A percentile compares a stretch with the other conserved stretches of the same genome.
Conservation (phyloP, 2,329 filamentous ascomycete genomes). For the Thelonectria blattea region DNA sequence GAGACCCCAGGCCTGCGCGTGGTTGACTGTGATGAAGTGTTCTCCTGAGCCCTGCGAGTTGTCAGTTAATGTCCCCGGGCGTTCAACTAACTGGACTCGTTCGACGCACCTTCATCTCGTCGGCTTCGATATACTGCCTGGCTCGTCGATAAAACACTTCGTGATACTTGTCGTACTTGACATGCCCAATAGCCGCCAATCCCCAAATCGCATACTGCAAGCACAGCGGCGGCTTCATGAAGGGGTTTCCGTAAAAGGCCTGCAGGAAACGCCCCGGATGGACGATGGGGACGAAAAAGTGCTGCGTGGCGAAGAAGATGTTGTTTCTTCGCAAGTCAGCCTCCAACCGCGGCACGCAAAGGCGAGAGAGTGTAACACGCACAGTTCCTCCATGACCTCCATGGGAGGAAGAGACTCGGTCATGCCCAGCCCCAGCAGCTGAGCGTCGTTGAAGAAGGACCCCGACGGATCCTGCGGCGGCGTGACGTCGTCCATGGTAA, state of each 20-base stretch:
- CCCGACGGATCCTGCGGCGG: conserved; percentile 17
- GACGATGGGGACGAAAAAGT: conserved; percentile 76
- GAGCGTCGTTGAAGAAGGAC: conserved; percentile 25
- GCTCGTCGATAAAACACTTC: conserved; percentile 83
- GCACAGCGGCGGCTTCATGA: conserved; percentile 80
- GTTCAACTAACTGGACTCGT: background rate
- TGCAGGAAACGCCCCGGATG: conserved; percentile 78
- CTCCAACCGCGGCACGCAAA: no score
- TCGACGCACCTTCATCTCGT: conserved; percentile 74
- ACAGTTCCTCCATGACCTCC: conserved; percentile 85
- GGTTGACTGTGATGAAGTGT: conserved; percentile 75
- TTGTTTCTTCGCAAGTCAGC: conserved; percentile 59
- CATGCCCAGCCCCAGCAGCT: conserved; percentile 77
- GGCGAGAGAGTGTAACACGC: conserved; percentile 43
- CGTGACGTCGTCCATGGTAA: conserved; percentile 24
- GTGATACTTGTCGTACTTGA: conserved; percentile 75
- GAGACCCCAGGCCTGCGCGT: conserved; percentile 82
- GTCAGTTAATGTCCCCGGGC: background rate
- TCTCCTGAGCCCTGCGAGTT: conserved; percentile 72
- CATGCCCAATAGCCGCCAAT: conserved; percentile 72
- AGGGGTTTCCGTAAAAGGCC: conserved; percentile 72
- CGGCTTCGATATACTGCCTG: conserved; percentile 80
- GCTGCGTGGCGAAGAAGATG: conserved; percentile 77
- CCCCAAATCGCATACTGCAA: conserved; percentile 89
- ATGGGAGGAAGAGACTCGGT: conserved; percentile 81